Base-by-base conservation (phyloP, 805 yeast species). In the Metschnikowia kunwiensis region DNA sequence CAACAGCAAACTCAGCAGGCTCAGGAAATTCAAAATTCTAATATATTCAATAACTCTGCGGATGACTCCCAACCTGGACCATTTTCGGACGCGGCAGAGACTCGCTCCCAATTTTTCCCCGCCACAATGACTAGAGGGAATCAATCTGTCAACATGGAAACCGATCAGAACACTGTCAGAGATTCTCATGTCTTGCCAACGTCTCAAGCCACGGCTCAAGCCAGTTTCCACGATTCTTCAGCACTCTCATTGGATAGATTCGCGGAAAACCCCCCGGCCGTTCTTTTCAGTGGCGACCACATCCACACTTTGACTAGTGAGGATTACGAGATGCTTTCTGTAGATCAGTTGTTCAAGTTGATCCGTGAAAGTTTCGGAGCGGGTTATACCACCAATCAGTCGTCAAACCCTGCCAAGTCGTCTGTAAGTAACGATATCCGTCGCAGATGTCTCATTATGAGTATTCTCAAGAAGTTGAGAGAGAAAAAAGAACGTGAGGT, bases 271-370 rank as follows among this genome's bases (percentile, higher is more conserved):
- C n/a, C n/a, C n/a, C n/a, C n/a, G n/a, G n/a, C n/a, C n/a, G n/a
- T n/a, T n/a, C n/a, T n/a, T n/a, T n/a, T n/a, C n/a, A n/a, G n/a
- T n/a, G n/a, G n/a, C n/a, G n/a, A n/a, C n/a, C 9, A 20, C 22
- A 20, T 20, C 9, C 9, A 47, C 39, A 56, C 47, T 37, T 51
- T 65, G 31, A 62, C 62, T 24, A 54, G 57, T 40, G 72, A 67
- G 30, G 72, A 68, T 41, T 65, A 60, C 44, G 71, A 67, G 20
- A 61, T 50, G 34, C 43, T 68, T 10, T 48, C 60, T 18, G 51
- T 66, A 14, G 66, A 58, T 14, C 68, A 66, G 45, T 53, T 66
- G 29, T 56, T 68, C 47, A 64, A 62, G 45, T 48, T 68, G 21
- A 53, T 65, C n/a, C 46, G 61, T 16, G 46, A 53, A 29, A 58